These are phyloP conservation scores for Metschnikowia hibisci DNA, from an alignment of 805 yeast genomes.

Conservation along the genomic window DNA sequence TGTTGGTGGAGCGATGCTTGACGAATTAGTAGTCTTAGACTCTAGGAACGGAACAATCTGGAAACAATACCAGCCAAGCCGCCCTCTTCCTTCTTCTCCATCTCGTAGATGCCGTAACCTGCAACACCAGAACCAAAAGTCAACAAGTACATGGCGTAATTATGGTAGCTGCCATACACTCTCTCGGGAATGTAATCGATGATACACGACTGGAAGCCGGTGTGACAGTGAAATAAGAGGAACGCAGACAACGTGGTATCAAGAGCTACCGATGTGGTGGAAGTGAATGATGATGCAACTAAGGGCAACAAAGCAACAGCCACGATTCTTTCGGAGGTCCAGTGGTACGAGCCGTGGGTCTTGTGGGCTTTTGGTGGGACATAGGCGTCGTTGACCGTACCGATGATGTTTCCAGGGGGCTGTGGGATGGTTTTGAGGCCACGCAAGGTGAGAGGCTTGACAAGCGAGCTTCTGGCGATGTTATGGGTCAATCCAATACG, in stretches of 20 bases:
- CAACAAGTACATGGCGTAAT: constrained; percentile 54
- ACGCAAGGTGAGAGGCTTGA: constrained; percentile 16
- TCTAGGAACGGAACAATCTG: constrained; percentile 36
- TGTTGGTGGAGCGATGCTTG: no score
- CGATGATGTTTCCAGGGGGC: constrained; percentile 71
- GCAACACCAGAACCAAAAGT: constrained; percentile 61
- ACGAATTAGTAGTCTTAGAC: no score
- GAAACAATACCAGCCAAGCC: constrained; percentile 54
- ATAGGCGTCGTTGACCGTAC: constrained; percentile 69
- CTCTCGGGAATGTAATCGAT: constrained; percentile 74
- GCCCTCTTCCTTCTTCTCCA: constrained; percentile 58
- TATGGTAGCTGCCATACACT: constrained; percentile 65
- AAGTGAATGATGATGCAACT: constrained; percentile 54
- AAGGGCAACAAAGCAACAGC: constrained; percentile 63
- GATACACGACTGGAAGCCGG: constrained; percentile 75
- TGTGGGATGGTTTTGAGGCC: constrained; percentile 52
- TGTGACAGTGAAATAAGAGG: constrained; percentile 59
- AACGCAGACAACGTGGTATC: constrained; percentile 57
- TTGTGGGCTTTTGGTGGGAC: constrained; percentile 55
- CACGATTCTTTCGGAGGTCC: constrained; percentile 65
- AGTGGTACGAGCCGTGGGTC: constrained; percentile 66
- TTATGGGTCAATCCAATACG: constrained; percentile 27
- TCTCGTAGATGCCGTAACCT: constrained; percentile 65
- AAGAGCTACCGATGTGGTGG: constrained; percentile 47
- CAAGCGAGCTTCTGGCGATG: constrained; percentile 23